Evolutionary conservation across 768 basidiomycete genomes (phyloP), one percentile per base, ranked within the genome.

Genomic region (Royoungia palumana): DNA sequence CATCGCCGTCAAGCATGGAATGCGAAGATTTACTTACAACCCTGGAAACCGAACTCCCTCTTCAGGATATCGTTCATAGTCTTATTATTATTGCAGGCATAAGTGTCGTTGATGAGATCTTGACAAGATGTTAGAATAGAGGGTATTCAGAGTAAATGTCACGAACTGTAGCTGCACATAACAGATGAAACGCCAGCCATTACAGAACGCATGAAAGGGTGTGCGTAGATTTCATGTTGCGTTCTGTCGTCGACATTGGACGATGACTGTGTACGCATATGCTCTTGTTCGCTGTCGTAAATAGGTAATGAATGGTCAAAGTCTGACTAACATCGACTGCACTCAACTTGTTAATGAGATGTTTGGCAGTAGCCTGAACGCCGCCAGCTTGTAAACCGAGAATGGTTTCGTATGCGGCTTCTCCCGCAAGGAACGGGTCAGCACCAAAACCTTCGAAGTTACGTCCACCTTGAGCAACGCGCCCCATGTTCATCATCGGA

Each of bases 391-490:
- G 93, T 70, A 94, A 67, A 7, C 93, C 93, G 16, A 88, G 70
- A 45, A 94, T 80, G 1, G 91, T 94, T 66, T 92, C 87, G 40
- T 76, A 82, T 3, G 82, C 77, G 6, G 73, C 74, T 61, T 89
- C 90, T 12, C 94, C 91, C n/a, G 79, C 59, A 14, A 95, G 72
- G 70, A 82, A 95, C 0, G 94, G 94, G 64, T 96, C 94, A 10
- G 79, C 90, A 25, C 93, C 92, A 49, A 93, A 94, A n/a, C 90
- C 91, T 74, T 95, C 94, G 89, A 91, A 95, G 67, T 94, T 92
- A 24, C 94, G 75, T 16, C 94, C 94, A 7, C 87, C 90, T 54
- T 80, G 74, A 3, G 87, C 83, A 17, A 85, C 68, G 16, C 89
- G 80, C 1, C 85, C 88, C 73, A 94, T 79, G 63, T 94, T 93